Conservation (phyloP, 768 basidiomycete genomes). For the Lenzites betulinus region DNA sequence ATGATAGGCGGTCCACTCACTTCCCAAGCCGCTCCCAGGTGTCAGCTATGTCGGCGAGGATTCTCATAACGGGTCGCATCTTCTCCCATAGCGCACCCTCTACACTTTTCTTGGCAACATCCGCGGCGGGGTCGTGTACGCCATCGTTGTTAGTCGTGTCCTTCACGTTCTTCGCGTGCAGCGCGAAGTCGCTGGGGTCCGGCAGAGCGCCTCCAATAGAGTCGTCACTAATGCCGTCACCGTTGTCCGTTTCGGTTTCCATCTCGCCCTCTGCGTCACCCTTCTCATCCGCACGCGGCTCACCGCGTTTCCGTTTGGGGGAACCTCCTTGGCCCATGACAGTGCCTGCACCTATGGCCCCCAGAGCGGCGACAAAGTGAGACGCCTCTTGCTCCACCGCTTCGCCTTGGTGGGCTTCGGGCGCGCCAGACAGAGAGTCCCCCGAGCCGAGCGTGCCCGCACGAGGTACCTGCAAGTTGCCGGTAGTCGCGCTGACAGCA, state of each 20-base stretch:
- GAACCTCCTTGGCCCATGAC: constrained; percentile 29
- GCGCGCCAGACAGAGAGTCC: constrained; percentile 38
- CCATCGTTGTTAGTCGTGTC: constrained; percentile 25
- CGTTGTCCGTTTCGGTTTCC: constrained; percentile 25
- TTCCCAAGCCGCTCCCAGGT: constrained; percentile 45
- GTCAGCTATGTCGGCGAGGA: constrained; percentile 38
- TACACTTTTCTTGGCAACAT: constrained; percentile 32
- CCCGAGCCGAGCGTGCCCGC: constrained; percentile 35
- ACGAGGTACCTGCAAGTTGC: constrained; percentile 37
- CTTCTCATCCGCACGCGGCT: constrained; percentile 26
- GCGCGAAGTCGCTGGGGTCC: constrained; percentile 33
- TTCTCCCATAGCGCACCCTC: constrained; percentile 36
- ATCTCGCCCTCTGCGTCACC: constrained; percentile 24
- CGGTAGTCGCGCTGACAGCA: constrained; percentile 33
- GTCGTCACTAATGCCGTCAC: constrained; percentile 24
- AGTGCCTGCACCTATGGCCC: constrained; percentile 34
- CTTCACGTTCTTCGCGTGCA: constrained; percentile 33
- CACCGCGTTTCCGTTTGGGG: constrained; percentile 21
- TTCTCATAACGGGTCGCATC: constrained; percentile 37
- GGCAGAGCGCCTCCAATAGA: constrained; percentile 27
- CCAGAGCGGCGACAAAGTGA: constrained; percentile 36
- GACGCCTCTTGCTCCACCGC: constrained; percentile 43
- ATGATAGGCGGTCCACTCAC: constrained; percentile 9
- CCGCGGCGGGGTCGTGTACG: constrained; percentile 32
- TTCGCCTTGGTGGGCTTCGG: constrained; percentile 39